These are phyloP conservation scores for Trichoderma asperelloides DNA, from an alignment of 495 filamentous ascomycete genomes.

Conservation along the genomic window DNA sequence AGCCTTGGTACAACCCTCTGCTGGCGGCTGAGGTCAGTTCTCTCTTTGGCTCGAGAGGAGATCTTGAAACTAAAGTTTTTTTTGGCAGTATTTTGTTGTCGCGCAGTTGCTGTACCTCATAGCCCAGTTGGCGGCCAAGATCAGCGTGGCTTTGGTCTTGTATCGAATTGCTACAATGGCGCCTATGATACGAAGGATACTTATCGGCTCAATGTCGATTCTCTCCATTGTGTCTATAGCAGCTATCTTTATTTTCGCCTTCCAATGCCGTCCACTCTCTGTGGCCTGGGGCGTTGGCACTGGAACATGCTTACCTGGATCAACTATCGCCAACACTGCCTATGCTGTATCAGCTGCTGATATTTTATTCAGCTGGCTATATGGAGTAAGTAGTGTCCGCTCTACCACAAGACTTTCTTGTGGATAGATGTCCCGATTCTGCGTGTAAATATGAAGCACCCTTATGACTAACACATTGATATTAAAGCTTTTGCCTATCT, in stretches of 20 bases:
- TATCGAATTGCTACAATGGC: not conserved
- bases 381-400: not conserved
- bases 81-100: not conserved
- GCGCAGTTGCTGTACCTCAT: not conserved
- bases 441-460: not conserved
- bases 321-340: not conserved
- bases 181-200: not conserved
- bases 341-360: not conserved
- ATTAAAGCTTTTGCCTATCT: conserved; percentile 15
- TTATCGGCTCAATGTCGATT: not conserved
- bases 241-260: not conserved
- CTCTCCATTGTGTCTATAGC: not conserved
- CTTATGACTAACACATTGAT: not conserved
- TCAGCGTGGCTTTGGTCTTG: not conserved
- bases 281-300: not conserved
- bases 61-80: not conserved
- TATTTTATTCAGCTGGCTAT: not conserved
- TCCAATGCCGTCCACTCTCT: not conserved
- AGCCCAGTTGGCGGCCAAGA: not conserved
- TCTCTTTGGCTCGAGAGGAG: not conserved
- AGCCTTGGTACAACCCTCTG: not conserved
- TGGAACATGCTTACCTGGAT: not conserved
- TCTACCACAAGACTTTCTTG: not conserved
- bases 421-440: not conserved
- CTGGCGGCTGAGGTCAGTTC: not conserved